phyloP scores from a whole-genome alignment of 2,329 filamentous ascomycete species.

The Shiraia sp. region DNA sequence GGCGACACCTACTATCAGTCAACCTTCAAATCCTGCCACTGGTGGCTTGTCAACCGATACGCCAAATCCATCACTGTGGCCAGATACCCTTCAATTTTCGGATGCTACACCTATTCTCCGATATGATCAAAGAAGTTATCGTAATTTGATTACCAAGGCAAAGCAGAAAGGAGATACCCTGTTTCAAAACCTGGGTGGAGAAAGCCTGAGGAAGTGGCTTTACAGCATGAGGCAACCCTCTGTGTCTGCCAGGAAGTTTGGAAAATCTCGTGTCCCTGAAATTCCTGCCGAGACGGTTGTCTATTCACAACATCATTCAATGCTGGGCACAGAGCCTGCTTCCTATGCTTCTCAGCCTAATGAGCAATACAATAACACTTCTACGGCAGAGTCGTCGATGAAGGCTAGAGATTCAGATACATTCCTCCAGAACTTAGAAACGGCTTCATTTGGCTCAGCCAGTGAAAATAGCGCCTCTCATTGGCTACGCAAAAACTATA shows the following conservation, averaged over 20 bases:
- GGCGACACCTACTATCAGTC: too few species aligned
- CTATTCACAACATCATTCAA: not conserved
- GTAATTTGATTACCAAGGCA: not conserved
- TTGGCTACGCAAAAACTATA: constrained; percentile 2
- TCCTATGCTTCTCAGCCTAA: too few species aligned
- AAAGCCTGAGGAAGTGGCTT: not conserved
- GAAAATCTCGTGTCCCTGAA: not conserved
- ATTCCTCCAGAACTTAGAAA: not conserved
- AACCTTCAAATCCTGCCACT: too few species aligned
- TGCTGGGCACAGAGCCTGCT: not conserved
- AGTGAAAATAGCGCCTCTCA: not conserved
- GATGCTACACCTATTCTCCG: too few species aligned
- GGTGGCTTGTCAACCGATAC: too few species aligned
- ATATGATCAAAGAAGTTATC: too few species aligned
- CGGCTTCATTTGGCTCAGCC: not conserved
- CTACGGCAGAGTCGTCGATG: too few species aligned
- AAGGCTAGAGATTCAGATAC: not conserved
- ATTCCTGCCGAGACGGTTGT: not conserved
- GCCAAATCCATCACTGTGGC: too few species aligned
- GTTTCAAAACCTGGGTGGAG: not conserved
- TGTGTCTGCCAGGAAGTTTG: not conserved
- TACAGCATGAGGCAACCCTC: not conserved
- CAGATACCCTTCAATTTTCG: too few species aligned
- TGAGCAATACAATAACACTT: too few species aligned
- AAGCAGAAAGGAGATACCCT: not conserved